Evolutionary conservation across 805 yeast genomes (phyloP).

Genomic region (Pichia ethanolica): DNA sequence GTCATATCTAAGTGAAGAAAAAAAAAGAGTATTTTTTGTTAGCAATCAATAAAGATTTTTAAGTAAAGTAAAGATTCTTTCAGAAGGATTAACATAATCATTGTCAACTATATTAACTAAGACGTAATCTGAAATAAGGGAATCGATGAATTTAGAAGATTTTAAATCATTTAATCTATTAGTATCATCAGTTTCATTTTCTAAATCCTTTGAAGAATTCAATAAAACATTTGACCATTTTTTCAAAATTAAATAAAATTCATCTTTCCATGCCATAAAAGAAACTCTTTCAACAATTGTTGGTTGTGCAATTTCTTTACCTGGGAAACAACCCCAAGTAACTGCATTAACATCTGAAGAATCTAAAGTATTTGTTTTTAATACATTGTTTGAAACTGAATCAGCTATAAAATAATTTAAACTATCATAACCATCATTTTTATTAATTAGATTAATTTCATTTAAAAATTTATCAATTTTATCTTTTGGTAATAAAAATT

Average conservation of each 20-base stretch:
- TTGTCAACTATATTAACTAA: conserved; percentile 88
- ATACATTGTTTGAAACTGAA: conserved; percentile 9
- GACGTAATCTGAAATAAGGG: conserved; percentile 51
- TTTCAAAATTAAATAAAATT: conserved; percentile 71
- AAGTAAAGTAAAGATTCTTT: conserved; percentile 51
- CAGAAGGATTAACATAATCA: conserved; percentile 48
- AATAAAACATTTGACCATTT: conserved; percentile 51
- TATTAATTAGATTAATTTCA: conserved; percentile 40
- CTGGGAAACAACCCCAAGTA: conserved; percentile 98
- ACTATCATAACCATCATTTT: conserved; percentile 35
- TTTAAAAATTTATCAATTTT: conserved; percentile 31
- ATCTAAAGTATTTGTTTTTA: conserved; percentile 52
- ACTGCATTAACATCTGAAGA: conserved; percentile 79
- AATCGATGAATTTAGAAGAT: conserved; percentile 36
- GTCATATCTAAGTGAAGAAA: conserved; percentile 2
- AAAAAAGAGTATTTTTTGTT: neutral
- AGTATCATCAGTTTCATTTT: conserved; percentile 16
- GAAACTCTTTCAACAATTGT: conserved; percentile 90
- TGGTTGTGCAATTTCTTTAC: conserved; percentile 89
- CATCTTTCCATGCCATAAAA: conserved; percentile 96
- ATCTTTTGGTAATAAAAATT: conserved; percentile 65
- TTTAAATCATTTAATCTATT: conserved; percentile 10
- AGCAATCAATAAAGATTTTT: neutral
- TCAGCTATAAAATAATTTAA: conserved; percentile 75
- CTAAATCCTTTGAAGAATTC: conserved; percentile 28